A percentile compares a stretch with the other conserved stretches of the same genome.
Conservation (phyloP, 2,329 filamentous ascomycete genomes). For the Gliomastix tumulicola region DNA sequence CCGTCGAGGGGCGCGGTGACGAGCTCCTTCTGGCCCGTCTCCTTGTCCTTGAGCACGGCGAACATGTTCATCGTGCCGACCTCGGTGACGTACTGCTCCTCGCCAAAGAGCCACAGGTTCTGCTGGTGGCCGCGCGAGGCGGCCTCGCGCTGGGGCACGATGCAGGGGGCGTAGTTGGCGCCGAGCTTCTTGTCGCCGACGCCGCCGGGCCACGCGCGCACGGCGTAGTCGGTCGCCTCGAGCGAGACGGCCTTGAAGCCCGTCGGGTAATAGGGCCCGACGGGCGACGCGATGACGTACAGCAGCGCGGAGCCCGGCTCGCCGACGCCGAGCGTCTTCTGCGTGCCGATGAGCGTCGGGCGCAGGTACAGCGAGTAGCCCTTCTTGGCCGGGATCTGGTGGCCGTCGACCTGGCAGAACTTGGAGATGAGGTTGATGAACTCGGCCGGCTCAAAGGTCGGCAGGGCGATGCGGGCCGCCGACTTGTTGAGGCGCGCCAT, state of each 20-base stretch:
- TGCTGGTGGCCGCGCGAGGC: slow-evolving; percentile 91
- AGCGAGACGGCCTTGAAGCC: slow-evolving; percentile 96
- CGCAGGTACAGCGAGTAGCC: slow-evolving; percentile 95
- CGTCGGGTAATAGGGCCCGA: slow-evolving; percentile 96
- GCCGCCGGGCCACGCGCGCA: slow-evolving; percentile 95
- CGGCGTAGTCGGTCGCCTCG: slow-evolving; percentile 93
- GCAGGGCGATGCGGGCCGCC: slow-evolving; percentile 82
- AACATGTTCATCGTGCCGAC: slow-evolving; percentile 99
- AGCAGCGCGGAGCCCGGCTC: slow-evolving; percentile 88
- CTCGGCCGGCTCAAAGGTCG: slow-evolving; percentile 68
- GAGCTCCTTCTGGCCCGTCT: slow-evolving; percentile 85
- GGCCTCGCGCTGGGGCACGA: slow-evolving; percentile 90
- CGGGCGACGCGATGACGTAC: slow-evolving; percentile 91
- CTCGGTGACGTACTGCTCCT: slow-evolving; percentile 93
- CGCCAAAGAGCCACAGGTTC: slow-evolving; percentile 95
- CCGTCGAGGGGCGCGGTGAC: slow-evolving; percentile 94
- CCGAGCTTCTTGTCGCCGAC: slow-evolving; percentile 98
- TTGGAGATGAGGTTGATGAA: slow-evolving; percentile 77
- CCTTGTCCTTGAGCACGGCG: slow-evolving; percentile 74
- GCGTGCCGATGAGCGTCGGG: slow-evolving; percentile 95
- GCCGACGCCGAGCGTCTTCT: slow-evolving; percentile 86
- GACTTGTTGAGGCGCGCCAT: slow-evolving; percentile 94
- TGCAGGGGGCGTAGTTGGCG: slow-evolving; percentile 98
- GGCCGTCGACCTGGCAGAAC: slow-evolving; percentile 73
- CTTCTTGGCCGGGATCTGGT: slow-evolving; percentile 79